Percentiles rank a stretch among this genome's conserved stretches.
Conservation (phyloP, 305 asterid species). For the Fraxinus floribunda region DNA sequence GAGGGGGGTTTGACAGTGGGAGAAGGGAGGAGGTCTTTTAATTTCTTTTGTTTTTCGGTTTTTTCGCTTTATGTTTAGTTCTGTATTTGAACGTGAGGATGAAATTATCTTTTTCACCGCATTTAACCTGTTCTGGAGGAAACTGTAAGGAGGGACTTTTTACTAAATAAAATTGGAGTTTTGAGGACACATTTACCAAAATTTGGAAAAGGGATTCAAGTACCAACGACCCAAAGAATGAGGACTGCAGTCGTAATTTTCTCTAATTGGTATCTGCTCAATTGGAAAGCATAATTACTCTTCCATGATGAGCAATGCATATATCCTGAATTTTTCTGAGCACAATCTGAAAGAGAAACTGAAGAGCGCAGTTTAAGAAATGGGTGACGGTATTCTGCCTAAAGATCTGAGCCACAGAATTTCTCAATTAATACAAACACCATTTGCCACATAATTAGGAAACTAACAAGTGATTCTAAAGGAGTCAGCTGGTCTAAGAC, state of each 20-base stretch:
- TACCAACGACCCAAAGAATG: not conserved
- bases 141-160: not conserved
- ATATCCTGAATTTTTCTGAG: conserved; percentile 13
- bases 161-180: not conserved
- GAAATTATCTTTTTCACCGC: not conserved
- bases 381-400: not conserved
- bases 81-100: not conserved
- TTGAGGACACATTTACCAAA: not conserved
- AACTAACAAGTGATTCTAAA: not conserved
- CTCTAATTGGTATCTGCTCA: not conserved
- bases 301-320: conserved; percentile 13
- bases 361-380: not conserved
- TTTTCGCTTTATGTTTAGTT: not conserved
- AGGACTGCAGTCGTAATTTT: not conserved
- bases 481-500: conserved; percentile 12
- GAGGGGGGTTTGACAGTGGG: not conserved
- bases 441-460: conserved; percentile 12
- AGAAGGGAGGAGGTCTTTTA: not conserved
- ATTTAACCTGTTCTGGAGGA: not conserved
- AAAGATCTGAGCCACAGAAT: not conserved
- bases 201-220: not conserved
- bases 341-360: not conserved
- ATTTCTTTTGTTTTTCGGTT: not conserved
- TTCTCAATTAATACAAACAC: not conserved
- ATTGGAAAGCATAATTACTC: conserved; percentile 20